Conservation (phyloP, 495 filamentous ascomycete genomes). For the Glonium stellatum region DNA sequence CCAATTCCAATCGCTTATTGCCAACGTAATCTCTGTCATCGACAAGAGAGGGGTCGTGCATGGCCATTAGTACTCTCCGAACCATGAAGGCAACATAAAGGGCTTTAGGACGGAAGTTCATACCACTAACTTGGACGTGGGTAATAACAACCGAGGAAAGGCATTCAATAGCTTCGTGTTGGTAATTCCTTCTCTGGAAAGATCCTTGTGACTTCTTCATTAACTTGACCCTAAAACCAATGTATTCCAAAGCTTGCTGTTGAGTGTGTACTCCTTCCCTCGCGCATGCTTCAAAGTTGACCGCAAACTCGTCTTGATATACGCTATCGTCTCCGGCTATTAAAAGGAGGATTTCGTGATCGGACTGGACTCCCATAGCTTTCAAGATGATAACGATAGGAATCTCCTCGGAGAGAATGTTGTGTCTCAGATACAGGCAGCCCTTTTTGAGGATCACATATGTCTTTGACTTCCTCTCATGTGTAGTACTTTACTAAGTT, state of each 20-base stretch:
- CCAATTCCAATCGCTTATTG: slow-evolving; percentile 91
- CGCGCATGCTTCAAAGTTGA: slow-evolving; percentile 88
- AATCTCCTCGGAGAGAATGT: slow-evolving; percentile 83
- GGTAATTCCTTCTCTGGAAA: slow-evolving; percentile 57
- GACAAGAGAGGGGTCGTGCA: slow-evolving; percentile 76
- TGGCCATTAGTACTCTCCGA: slow-evolving; percentile 85
- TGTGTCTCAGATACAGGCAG: slow-evolving; percentile 80
- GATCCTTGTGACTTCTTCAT: slow-evolving; percentile 53
- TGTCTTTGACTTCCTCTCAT: slow-evolving; percentile 94
- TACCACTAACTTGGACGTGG: slow-evolving; percentile 79
- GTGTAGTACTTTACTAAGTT: slow-evolving; percentile 55
- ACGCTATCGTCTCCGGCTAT: slow-evolving; percentile 74
- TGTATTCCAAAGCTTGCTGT: slow-evolving; percentile 87
- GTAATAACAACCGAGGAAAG: slow-evolving; percentile 86
- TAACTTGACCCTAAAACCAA: slow-evolving; percentile 79
- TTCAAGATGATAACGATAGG: slow-evolving; percentile 89
- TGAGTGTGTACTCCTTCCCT: slow-evolving; percentile 80
- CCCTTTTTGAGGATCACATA: slow-evolving; percentile 92
- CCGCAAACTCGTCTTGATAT: slow-evolving; percentile 87
- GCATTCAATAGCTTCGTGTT: slow-evolving; percentile 84
- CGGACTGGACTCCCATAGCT: slow-evolving; percentile 86
- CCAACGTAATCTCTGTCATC: slow-evolving; percentile 97
- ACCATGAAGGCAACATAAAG: slow-evolving; percentile 96
- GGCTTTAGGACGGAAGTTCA: slow-evolving; percentile 92
- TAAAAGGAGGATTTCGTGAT: slow-evolving; percentile 86